Percentiles rank a stretch among this genome's conserved stretches.
Conservation (phyloP, 2,329 filamentous ascomycete genomes). For the Paraphaeosphaeria minitans region DNA sequence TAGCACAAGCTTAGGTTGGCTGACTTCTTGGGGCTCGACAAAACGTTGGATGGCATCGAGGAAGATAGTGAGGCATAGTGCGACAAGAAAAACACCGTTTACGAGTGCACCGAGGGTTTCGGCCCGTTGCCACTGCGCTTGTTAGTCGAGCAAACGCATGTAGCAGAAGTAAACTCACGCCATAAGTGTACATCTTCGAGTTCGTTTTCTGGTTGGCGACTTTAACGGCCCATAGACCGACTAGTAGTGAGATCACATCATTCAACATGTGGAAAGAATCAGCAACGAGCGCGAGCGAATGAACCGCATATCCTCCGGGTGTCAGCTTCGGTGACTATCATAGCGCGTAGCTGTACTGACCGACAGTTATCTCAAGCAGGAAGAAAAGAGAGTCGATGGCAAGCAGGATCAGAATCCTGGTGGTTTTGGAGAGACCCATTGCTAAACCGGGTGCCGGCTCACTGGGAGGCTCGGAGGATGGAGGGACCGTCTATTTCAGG, state of each 20-base stretch:
- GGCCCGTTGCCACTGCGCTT: conserved; percentile 83
- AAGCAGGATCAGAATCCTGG: conserved; percentile 90
- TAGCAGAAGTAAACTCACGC: conserved; percentile 62
- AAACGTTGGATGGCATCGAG: conserved; percentile 93
- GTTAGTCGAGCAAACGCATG: conserved; percentile 21
- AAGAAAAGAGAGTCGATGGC: conserved; percentile 90
- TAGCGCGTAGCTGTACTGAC: conserved; percentile 40
- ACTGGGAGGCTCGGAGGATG: background rate
- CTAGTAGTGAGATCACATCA: conserved; percentile 91
- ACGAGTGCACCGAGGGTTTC: conserved; percentile 96
- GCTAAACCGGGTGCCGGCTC: conserved; percentile 23
- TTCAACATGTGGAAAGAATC: conserved; percentile 99
- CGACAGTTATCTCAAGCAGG: conserved; percentile 81
- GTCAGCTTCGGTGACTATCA: conserved; percentile 10
- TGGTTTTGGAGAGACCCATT: conserved; percentile 92
- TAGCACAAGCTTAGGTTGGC: conserved; percentile 83
- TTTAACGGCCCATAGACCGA: conserved; percentile 94
- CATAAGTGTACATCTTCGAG: conserved; percentile 94
- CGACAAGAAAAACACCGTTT: conserved; percentile 97
- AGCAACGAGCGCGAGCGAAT: conserved; percentile 90
- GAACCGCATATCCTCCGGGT: conserved; percentile 72
- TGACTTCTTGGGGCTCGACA: conserved; percentile 86
- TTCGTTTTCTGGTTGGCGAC: conserved; percentile 79
- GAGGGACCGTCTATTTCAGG: background rate
- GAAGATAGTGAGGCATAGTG: conserved; percentile 93